Conservation (phyloP, 345 rosid species). For the Viola odorata region DNA sequence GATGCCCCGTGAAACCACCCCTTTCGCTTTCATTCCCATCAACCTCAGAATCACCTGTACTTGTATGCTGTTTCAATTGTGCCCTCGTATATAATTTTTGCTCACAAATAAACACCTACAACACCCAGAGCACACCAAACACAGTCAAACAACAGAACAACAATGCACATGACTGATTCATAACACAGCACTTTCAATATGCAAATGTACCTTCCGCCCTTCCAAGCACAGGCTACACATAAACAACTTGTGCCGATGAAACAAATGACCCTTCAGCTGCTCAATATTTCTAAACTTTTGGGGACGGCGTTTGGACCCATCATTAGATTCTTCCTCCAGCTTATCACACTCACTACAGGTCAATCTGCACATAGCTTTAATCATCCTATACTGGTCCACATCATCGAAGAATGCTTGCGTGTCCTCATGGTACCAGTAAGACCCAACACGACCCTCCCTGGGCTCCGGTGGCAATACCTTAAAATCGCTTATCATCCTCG, state of each 20-base stretch:
- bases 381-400: slow-evolving; percentile 84
- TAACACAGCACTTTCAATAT: not conserved
- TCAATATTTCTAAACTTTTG: slow-evolving; percentile 69
- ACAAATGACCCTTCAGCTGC: slow-evolving; percentile 91
- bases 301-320: slow-evolving; percentile 48
- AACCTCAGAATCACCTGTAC: slow-evolving; percentile 85
- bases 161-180: not conserved
- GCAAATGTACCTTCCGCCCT: slow-evolving; percentile 69
- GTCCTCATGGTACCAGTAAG: slow-evolving; percentile 83
- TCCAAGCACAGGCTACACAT: slow-evolving; percentile 93
- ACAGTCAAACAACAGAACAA: slow-evolving; percentile 3
- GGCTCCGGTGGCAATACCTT: slow-evolving; percentile 68
- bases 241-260: slow-evolving; percentile 64
- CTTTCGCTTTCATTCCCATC: slow-evolving; percentile 96
- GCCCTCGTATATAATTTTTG: slow-evolving; percentile 78
- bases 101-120: slow-evolving; percentile 83
- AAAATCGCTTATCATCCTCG: slow-evolving; percentile 82
- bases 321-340: slow-evolving; percentile 50
- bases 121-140: slow-evolving; percentile 11
- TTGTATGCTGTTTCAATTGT: slow-evolving; percentile 81
- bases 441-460: slow-evolving; percentile 71
- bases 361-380: slow-evolving; percentile 97
- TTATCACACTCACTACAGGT: slow-evolving; percentile 84
- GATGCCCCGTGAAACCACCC: slow-evolving; percentile 95
- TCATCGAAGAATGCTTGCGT: slow-evolving; percentile 89